A percentile compares a stretch with the other conserved stretches of the same genome.
These are phyloP conservation scores for Globisporangium yorkense DNA, from an alignment of 352 stramenopile species.

Conservation along the genomic window DNA sequence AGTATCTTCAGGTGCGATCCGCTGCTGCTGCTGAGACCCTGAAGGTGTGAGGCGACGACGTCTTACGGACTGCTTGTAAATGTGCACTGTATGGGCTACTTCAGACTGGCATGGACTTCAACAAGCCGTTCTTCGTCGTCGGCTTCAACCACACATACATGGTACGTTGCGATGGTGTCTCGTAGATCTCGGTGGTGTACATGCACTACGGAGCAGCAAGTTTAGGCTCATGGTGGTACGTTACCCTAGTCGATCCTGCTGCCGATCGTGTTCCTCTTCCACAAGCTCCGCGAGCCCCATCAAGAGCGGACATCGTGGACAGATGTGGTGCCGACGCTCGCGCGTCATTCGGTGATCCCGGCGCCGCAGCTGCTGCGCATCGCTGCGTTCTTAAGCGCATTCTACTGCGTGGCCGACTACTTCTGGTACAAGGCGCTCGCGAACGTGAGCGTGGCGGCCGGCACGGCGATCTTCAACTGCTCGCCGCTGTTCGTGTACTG, in stretches of 20 bases:
- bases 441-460: conserved; percentile 36
- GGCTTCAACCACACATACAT: conserved; percentile 48
- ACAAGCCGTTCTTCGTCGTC: conserved; percentile 58
- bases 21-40: not conserved
- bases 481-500: conserved; percentile 62
- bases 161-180: conserved; percentile 1
- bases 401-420: conserved; percentile 51
- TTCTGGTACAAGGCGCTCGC: conserved; percentile 52
- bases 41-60: too few relatives aligned
- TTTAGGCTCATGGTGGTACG: too few relatives aligned
- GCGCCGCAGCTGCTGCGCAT: conserved; percentile 23
- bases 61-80: not conserved
- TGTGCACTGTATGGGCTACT: not conserved
- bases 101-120: conserved; percentile 17
- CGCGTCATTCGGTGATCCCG: conserved; percentile 30
- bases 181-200: not conserved
- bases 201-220: too few relatives aligned
- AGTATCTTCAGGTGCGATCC: conserved; percentile 6
- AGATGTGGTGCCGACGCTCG: conserved; percentile 18
- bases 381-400: conserved; percentile 31
- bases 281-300: conserved; percentile 17
- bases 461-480: conserved; percentile 54
- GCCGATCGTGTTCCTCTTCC: conserved; percentile 27
- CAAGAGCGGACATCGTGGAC: conserved; percentile 15
- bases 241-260: conserved; percentile 26